Percentiles rank a stretch among this genome's conserved stretches.
Evolutionary conservation across 768 basidiomycete genomes (phyloP).

Genomic region (Termitomyces sp.): DNA sequence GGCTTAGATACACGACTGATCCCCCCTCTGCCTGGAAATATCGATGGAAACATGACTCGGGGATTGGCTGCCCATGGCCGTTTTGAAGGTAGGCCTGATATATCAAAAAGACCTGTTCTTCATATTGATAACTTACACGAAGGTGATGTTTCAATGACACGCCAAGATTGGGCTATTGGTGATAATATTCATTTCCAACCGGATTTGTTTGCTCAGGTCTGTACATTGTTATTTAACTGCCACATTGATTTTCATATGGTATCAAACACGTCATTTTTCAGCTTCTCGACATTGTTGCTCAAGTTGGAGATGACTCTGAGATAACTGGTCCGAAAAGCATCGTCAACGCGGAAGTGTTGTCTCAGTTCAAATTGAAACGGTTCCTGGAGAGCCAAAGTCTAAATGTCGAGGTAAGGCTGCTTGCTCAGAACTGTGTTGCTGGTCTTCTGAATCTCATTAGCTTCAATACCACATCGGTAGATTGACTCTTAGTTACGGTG

Average conservation of each 20-base stretch:
- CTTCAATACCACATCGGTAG: constrained; percentile 13
- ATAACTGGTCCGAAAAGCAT: constrained; percentile 11
- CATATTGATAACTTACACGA: background rate
- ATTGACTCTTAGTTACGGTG: constrained; percentile 9
- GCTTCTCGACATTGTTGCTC: constrained; percentile 6
- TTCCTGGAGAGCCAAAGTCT: constrained; percentile 5
- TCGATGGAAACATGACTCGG: constrained; percentile 8
- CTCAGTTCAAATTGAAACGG: constrained; percentile 10
- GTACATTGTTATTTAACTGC: background rate
- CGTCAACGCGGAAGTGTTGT: constrained; percentile 5
- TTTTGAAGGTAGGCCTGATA: constrained; percentile 6
- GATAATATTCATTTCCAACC: constrained; percentile 11
- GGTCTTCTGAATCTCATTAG: background rate
- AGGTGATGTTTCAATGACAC: constrained; percentile 14
- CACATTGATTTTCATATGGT: background rate
- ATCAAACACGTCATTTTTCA: background rate
- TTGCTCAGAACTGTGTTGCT: background rate
- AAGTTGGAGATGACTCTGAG: constrained; percentile 10
- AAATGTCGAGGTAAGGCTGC: constrained; percentile 1
- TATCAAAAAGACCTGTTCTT: background rate
- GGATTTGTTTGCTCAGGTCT: constrained; percentile 3
- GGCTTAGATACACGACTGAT: constrained; percentile 5
- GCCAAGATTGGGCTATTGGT: constrained; percentile 10
- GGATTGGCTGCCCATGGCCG: constrained; percentile 12
- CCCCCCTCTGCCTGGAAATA: constrained; percentile 10